phyloP scores from a whole-genome alignment of 129 eudicot species.

The Centella asiatica region DNA sequence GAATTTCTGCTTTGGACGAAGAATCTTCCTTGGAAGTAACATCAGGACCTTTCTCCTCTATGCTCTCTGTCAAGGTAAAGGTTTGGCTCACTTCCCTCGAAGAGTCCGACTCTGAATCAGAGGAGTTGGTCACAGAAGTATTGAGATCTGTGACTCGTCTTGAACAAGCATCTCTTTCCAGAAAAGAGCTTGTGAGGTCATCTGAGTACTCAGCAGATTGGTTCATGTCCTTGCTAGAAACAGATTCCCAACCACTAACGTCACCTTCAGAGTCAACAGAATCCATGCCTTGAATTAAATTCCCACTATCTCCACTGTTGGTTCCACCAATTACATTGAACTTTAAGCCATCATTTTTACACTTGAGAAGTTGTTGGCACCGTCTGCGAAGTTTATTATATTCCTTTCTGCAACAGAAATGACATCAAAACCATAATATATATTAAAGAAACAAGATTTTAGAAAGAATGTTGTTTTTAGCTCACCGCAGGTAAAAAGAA shows the following conservation, averaged over 20 bases:
- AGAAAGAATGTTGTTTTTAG: conserved; percentile 1
- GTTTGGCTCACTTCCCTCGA: conserved; percentile 49
- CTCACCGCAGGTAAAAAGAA: too few species aligned
- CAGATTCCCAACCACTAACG: conserved; percentile 63
- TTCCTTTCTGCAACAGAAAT: conserved; percentile 48
- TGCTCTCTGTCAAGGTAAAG: conserved; percentile 38
- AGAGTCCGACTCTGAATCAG: conserved; percentile 44
- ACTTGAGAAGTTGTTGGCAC: conserved; percentile 52
- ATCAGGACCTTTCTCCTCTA: conserved; percentile 24
- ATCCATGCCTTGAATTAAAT: conserved; percentile 22
- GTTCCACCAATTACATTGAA: conserved; percentile 26
- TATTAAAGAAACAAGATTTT: background rate
- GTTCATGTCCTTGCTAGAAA: conserved; percentile 53
- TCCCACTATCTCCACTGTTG: conserved; percentile 28
- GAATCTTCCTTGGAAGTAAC: conserved; percentile 12
- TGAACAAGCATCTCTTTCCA: conserved; percentile 36
- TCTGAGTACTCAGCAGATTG: conserved; percentile 30
- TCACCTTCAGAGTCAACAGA: conserved; percentile 61
- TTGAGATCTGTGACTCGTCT: conserved; percentile 34
- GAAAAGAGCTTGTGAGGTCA: conserved; percentile 19
- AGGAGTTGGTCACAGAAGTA: conserved; percentile 48
- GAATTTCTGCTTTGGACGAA: conserved; percentile 26
- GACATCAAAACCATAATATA: background rate
- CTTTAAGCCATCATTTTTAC: conserved; percentile 18
- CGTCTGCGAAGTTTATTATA: conserved; percentile 65